Percentiles rank a stretch among this genome's conserved stretches.
These are phyloP conservation scores for Cicer bijugum DNA, from an alignment of 306 rosid genomes.

Conservation along the genomic window DNA sequence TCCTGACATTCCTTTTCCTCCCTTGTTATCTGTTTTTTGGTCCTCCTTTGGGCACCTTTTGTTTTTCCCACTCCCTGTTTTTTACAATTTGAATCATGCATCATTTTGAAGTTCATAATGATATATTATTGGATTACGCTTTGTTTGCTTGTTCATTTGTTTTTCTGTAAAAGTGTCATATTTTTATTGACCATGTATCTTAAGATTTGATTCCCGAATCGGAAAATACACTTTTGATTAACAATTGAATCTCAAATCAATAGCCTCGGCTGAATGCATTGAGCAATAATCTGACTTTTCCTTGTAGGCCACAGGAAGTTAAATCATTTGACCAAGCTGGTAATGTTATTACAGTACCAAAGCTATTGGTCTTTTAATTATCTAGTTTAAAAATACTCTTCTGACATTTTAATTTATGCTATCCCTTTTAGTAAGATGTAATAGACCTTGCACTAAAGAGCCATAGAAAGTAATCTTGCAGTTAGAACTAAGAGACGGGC, in stretches of 20 bases:
- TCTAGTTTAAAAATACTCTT: neutral
- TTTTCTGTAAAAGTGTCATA: neutral
- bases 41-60: neutral
- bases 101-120: neutral
- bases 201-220: neutral
- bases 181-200: neutral
- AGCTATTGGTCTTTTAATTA: neutral
- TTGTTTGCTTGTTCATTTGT: neutral
- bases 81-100: neutral
- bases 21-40: neutral
- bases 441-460: slow-evolving; percentile 4
- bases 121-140: neutral
- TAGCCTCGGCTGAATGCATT: neutral
- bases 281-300: neutral
- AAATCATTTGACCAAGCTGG: neutral
- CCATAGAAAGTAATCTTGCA: neutral
- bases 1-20: neutral
- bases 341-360: slow-evolving; percentile 2
- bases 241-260: neutral
- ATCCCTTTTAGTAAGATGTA: slow-evolving; percentile 25
- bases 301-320: too few relatives aligned
- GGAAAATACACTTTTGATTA: neutral
- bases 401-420: neutral
- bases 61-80: neutral
- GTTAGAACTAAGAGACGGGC: neutral